These are phyloP conservation scores for Middelhovenomyces tepae DNA, from an alignment of 805 yeast species.

Conservation along the genomic window DNA sequence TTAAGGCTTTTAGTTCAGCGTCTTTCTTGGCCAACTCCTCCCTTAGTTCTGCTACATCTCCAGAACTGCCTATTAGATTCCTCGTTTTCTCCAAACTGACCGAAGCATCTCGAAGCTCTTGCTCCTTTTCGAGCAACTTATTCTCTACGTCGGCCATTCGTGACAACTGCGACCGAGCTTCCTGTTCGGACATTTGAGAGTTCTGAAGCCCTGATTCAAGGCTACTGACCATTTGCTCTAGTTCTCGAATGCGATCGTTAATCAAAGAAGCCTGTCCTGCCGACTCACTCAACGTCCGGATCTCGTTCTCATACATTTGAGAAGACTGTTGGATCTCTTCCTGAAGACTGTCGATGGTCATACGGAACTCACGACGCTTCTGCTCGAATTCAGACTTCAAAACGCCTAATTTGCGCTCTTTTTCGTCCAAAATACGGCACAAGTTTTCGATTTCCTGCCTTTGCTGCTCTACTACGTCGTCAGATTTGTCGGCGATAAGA, in stretches of 20 bases:
- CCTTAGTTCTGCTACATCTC: slow-evolving; percentile 2
- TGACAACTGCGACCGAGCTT: slow-evolving; percentile 24
- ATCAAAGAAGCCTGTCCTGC: slow-evolving; percentile 15
- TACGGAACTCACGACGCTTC: slow-evolving; percentile 26
- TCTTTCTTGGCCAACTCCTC: slow-evolving; percentile 2
- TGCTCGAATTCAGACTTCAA: slow-evolving; percentile 22
- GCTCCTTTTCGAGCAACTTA: slow-evolving; percentile 25
- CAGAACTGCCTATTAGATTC: slow-evolving; percentile 5
- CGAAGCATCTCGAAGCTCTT: slow-evolving; percentile 17
- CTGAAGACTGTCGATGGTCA: slow-evolving; percentile 21
- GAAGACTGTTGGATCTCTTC: slow-evolving; percentile 18
- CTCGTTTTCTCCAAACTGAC: slow-evolving; percentile 12
- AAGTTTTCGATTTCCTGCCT: slow-evolving; percentile 24
- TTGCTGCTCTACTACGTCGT: slow-evolving; percentile 22
- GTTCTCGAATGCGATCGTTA: slow-evolving; percentile 18
- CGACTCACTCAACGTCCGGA: slow-evolving; percentile 15
- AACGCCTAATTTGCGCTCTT: slow-evolving; percentile 21
- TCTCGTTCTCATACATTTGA: slow-evolving; percentile 17
- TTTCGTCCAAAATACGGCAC: slow-evolving; percentile 18
- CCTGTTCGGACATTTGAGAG: slow-evolving; percentile 20
- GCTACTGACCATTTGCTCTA: slow-evolving; percentile 19
- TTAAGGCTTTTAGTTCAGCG: slow-evolving; percentile 2
- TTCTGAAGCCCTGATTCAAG: slow-evolving; percentile 19
- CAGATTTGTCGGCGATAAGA: background rate
- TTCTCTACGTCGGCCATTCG: slow-evolving; percentile 30